Conservation (phyloP, 2,329 filamentous ascomycete genomes). For the Phyllosticta citriasiana region DNA sequence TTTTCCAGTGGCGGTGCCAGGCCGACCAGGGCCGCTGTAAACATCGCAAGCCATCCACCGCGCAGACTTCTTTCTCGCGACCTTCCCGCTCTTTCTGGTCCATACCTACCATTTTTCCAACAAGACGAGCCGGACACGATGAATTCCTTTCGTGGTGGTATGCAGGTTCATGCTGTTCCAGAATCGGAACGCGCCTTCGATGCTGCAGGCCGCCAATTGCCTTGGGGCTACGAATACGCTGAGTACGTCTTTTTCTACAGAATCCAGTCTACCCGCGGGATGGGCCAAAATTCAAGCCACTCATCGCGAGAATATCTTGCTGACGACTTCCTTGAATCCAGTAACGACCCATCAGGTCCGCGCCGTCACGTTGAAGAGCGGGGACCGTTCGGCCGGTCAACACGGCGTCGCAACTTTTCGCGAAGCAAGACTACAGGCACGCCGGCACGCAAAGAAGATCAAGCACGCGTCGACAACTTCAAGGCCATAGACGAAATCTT, state of each 20-base stretch:
- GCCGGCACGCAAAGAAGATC: slow-evolving; percentile 48
- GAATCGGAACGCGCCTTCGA: slow-evolving; percentile 52
- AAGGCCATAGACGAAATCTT: slow-evolving; percentile 40
- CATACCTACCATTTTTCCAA: slow-evolving; percentile 5
- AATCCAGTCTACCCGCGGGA: not conserved
- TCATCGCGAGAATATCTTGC: slow-evolving; percentile 1
- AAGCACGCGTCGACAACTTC: slow-evolving; percentile 33
- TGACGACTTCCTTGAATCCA: slow-evolving; percentile 16
- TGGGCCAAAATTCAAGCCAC: not conserved
- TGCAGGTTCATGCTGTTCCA: slow-evolving; percentile 58
- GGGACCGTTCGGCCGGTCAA: slow-evolving; percentile 50
- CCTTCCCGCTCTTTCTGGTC: slow-evolving; percentile 1
- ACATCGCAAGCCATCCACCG: not conserved
- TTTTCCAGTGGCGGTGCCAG: slow-evolving; percentile 1
- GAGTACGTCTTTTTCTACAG: slow-evolving; percentile 38
- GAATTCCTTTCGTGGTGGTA: slow-evolving; percentile 24
- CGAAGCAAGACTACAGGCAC: slow-evolving; percentile 49
- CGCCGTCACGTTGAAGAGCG: slow-evolving; percentile 48
- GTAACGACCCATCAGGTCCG: slow-evolving; percentile 34
- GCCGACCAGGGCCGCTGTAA: not conserved
- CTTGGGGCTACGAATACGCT: slow-evolving; percentile 54
- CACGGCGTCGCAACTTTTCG: slow-evolving; percentile 34
- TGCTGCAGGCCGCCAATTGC: slow-evolving; percentile 47
- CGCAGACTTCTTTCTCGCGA: slow-evolving; percentile 3
- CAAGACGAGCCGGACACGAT: slow-evolving; percentile 7